phyloP scores from a whole-genome alignment of 257 asterid species.

The Primulina huaijiensis region DNA sequence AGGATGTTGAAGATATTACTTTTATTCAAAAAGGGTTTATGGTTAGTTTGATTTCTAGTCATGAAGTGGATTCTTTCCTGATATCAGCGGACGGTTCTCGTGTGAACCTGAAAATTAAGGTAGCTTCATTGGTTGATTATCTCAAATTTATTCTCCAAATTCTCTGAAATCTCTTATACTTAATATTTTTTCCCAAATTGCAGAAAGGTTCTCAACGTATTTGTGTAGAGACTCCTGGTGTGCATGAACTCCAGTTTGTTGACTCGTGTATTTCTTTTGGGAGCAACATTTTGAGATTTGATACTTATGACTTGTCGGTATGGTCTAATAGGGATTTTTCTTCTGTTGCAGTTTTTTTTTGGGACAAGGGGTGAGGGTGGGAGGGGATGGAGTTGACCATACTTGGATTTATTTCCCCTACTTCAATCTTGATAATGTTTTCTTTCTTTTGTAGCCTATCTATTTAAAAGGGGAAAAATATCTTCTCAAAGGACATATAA shows the following conservation, averaged over 20 bases:
- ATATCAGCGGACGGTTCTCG: constrained; percentile 56
- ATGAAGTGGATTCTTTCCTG: constrained; percentile 74
- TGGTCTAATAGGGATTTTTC: constrained; percentile 25
- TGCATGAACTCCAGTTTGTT: constrained; percentile 81
- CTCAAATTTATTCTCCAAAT: constrained; percentile 17
- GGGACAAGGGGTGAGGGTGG: constrained; percentile 1
- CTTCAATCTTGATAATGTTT: constrained; percentile 19
- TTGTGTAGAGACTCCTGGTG: constrained; percentile 83
- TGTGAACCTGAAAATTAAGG: constrained; percentile 69
- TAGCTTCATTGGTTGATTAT: constrained; percentile 28
- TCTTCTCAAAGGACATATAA: constrained; percentile 72
- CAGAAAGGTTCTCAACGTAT: constrained; percentile 85
- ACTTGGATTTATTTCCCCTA: constrained; percentile 1
- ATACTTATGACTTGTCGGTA: constrained; percentile 68
- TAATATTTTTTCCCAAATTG: constrained; percentile 31
- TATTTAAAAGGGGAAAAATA: constrained; percentile 78
- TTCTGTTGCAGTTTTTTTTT: constrained; percentile 2
- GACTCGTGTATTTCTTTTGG: constrained; percentile 85
- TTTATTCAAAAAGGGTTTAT: constrained; percentile 85
- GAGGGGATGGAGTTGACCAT: not conserved
- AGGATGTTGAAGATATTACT: constrained; percentile 74
- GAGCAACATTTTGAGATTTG: constrained; percentile 58
- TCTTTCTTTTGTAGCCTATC: constrained; percentile 65
- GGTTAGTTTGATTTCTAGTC: constrained; percentile 77
- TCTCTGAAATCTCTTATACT: constrained; percentile 24